Base-by-base conservation (phyloP, 2,329 filamentous ascomycete genomes). In the Phaeosphaeriaceae sp. region DNA sequence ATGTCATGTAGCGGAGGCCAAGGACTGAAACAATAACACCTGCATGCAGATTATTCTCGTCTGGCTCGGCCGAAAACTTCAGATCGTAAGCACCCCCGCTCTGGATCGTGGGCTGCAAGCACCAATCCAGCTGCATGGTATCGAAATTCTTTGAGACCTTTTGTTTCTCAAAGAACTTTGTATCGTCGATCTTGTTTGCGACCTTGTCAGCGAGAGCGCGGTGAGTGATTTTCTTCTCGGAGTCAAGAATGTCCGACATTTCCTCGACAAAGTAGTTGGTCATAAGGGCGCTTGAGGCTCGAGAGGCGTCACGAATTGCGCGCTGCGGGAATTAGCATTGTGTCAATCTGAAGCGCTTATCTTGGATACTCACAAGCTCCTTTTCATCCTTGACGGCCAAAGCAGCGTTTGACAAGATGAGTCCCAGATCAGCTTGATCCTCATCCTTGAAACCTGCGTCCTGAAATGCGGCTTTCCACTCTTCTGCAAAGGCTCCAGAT, bases 181-280 rank as follows among this genome's bases (percentile, higher is more conserved):
- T 80, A 63, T 99, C 92, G 64, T 97, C 93, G 48, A 99, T 87
- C 77, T 97, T 97, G 66, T 86, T 85, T 61, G 93, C 87, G 26
- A 99, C 88, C 74, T 92, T 94, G 65, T 90, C 86, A n/a, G 90
- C 87, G 6, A 99, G 82, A 2, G 83, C 82, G 58, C 87, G 90
- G 76, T 99, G 94, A 56, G 92, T 94, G 70, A 97, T 91, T 71
- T 96, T 96, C 80, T 96, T 97, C 74, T 97, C 95, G 61, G 92
- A 88, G 68, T 99, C 94, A 52, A 99, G 85, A 43, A 97, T 88
- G 63, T 89, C 88, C 42, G 93, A 96, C 92, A 99, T 97, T 73
- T 97, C 92, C 70, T 99, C 94, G 59, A 99, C 87, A 73, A 97
- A 97, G 75, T 94, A 99, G 51, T 93, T 91, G 42, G 91, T 91